A percentile compares a stretch with the other conserved stretches of the same genome.
Conservation (phyloP, 495 filamentous ascomycete genomes). For the Jackrogersella multiformis region DNA sequence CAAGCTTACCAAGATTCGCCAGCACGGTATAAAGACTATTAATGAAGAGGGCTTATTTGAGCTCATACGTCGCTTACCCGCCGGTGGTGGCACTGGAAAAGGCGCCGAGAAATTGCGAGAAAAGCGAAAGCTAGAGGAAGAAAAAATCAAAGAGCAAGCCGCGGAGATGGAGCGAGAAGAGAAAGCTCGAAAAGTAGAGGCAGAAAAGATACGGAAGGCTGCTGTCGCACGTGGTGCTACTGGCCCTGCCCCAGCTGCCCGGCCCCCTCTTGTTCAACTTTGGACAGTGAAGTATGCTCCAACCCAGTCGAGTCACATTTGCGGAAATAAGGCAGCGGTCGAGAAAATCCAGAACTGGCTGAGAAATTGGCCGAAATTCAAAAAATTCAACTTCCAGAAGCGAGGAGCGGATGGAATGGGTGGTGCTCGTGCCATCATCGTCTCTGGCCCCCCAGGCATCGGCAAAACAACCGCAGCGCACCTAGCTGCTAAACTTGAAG, state of each 20-base stretch:
- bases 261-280: slow-evolving; percentile 69
- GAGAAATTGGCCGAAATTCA: slow-evolving; percentile 76
- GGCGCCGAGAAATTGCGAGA: slow-evolving; percentile 84
- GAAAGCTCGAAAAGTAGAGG: slow-evolving; percentile 61
- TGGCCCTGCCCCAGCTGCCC: slow-evolving; percentile 44
- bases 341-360: slow-evolving; percentile 92
- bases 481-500: slow-evolving; percentile 89
- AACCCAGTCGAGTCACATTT: slow-evolving; percentile 82
- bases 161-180: slow-evolving; percentile 80
- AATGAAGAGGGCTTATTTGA: slow-evolving; percentile 92
- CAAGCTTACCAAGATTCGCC: slow-evolving; percentile 87
- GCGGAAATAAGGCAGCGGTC: slow-evolving; percentile 90
- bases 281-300: slow-evolving; percentile 99
- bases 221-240: slow-evolving; percentile 53
- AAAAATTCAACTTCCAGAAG: slow-evolving; percentile 78
- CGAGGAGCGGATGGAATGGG: slow-evolving; percentile 84
- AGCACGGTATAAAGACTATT: slow-evolving; percentile 84
- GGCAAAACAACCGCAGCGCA: slow-evolving; percentile 98
- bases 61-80: slow-evolving; percentile 83
- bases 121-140: slow-evolving; percentile 82
- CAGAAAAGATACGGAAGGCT: slow-evolving; percentile 59
- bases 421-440: slow-evolving; percentile 81
- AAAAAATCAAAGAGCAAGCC: slow-evolving; percentile 78
- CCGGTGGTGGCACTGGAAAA: slow-evolving; percentile 84
- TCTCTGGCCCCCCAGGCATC: slow-evolving; percentile 94